Evolutionary conservation across 1,139 yeast species (phyloP), one percentile per base, ranked within the genome.

Genomic region (Lodderomyces jiufengensis): DNA sequence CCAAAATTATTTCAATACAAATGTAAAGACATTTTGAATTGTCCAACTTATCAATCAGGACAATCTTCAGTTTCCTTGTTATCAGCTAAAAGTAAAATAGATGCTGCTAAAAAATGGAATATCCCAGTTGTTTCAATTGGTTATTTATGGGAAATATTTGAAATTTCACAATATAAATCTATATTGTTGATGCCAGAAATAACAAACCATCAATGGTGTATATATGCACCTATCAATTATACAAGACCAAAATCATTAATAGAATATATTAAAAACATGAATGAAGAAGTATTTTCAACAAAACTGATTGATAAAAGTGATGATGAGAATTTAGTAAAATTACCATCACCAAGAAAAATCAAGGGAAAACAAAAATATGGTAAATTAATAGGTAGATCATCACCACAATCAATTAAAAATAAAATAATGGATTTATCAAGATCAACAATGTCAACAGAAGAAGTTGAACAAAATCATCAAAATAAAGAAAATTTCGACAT

Each of bases 111-210:
- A 43, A 59, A 61, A 29, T 75, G 82, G 77, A 53, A 59, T 28
- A 69, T 77, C 3, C 83, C 84, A 0, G 69, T 78, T n/a, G 70
- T 76, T 0, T 72, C 81, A 0, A 42, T 73, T 2, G 71, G 76
- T 0, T 78, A 65, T 43, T 38, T 78, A 4, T 77, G 80, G 76
- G 78, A 68, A 42, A 53, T 55, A 28, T 33, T 61, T 31, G 58
- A 53, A 31, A 36, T 41, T n/a, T 54, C 59, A 21, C 37, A 40
- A 9, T 35, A 39, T 22, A 34, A 36, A 32, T 33, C 45, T 6
- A 33, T 43, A 3, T 44, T 55, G 15, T 38, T 47, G 3, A 47
- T 64, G 42, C 71, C 73, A 3, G 60, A 61, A 35, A 43, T 66
- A 4, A 47, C 63, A 24, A 73, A 76, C 44, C 52, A 61, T 12